phyloP scores from a whole-genome alignment of 2,329 filamentous ascomycete genomes.

The Phaeosphaeria sp. region DNA sequence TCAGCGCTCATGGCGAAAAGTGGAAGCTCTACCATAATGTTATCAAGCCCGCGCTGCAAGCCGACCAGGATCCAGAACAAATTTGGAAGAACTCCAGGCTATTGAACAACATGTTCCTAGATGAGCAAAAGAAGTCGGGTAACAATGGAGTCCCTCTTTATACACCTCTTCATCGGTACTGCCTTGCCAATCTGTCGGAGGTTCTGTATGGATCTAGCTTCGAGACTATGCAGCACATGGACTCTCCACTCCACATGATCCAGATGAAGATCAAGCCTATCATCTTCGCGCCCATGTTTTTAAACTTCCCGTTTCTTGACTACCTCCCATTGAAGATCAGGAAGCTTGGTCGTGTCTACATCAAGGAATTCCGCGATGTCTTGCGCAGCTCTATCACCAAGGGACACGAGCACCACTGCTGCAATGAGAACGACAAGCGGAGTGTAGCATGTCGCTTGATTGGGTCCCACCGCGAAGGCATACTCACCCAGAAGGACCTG shows the following conservation, averaged over 20 bases:
- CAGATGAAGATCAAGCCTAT: slow-evolving; percentile 35
- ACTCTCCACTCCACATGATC: slow-evolving; percentile 26
- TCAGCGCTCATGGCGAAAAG: slow-evolving; percentile 37
- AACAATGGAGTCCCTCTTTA: slow-evolving; percentile 36
- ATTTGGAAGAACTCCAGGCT: slow-evolving; percentile 34
- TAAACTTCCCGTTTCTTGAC: slow-evolving; percentile 37
- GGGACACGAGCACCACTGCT: slow-evolving; percentile 32
- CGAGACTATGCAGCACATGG: slow-evolving; percentile 27
- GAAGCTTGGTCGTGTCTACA: slow-evolving; percentile 25
- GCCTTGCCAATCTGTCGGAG: slow-evolving; percentile 47
- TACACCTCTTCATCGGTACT: slow-evolving; percentile 45
- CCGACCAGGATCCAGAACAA: slow-evolving; percentile 28
- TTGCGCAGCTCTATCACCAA: slow-evolving; percentile 28
- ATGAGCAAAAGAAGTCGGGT: slow-evolving; percentile 27
- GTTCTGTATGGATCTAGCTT: slow-evolving; percentile 38
- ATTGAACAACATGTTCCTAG: slow-evolving; percentile 35
- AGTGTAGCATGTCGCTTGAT: slow-evolving; percentile 29
- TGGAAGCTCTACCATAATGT: slow-evolving; percentile 40
- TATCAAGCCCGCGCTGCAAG: slow-evolving; percentile 40
- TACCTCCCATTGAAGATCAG: slow-evolving; percentile 25
- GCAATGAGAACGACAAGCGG: slow-evolving; percentile 23
- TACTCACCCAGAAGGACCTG: slow-evolving; percentile 30
- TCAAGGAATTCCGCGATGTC: slow-evolving; percentile 26
- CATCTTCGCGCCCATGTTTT: slow-evolving; percentile 34
- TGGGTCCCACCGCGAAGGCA: slow-evolving; percentile 28